Evolutionary conservation across 805 yeast species (phyloP).

Genomic region (Hanseniaspora lindneri): DNA sequence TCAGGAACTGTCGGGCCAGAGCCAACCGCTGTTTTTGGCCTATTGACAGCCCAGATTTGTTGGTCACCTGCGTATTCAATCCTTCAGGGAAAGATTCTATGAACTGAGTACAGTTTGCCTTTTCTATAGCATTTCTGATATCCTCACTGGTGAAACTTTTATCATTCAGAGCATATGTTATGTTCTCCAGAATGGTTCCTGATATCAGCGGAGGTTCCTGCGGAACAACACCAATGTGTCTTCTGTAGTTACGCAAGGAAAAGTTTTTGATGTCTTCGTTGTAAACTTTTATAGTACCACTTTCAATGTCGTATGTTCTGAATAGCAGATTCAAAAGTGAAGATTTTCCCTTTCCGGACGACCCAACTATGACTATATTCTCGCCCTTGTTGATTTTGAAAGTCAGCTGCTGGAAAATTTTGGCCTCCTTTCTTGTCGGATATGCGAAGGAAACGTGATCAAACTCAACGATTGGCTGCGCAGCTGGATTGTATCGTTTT

Average conservation of each 20-base stretch:
- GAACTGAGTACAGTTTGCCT: constrained; percentile 66
- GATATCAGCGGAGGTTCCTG: constrained; percentile 86
- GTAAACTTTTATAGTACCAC: constrained; percentile 56
- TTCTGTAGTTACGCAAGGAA: constrained; percentile 61
- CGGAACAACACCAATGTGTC: constrained; percentile 75
- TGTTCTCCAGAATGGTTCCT: constrained; percentile 74
- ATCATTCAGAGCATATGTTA: constrained; percentile 54
- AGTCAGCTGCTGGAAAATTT: constrained; percentile 50
- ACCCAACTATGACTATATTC: constrained; percentile 88
- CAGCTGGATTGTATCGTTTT: constrained; percentile 19
- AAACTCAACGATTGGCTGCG: constrained; percentile 42
- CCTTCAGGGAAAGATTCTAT: constrained; percentile 68
- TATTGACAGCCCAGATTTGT: constrained; percentile 79
- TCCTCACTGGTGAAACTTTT: constrained; percentile 47
- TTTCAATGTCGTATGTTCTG: constrained; percentile 68
- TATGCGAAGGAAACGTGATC: constrained; percentile 56
- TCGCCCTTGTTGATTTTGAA: constrained; percentile 64
- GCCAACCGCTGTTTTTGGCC: constrained; percentile 94
- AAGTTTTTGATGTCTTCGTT: constrained; percentile 49
- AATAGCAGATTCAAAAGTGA: constrained; percentile 69
- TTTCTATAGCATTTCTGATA: constrained; percentile 44
- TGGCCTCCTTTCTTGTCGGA: constrained; percentile 69
- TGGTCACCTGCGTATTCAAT: constrained; percentile 70
- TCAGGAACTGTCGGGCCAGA: constrained; percentile 71
- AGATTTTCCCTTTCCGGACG: constrained; percentile 94